Conservation (phyloP, 2,329 filamentous ascomycete genomes). For the Gnomoniopsis sp. region DNA sequence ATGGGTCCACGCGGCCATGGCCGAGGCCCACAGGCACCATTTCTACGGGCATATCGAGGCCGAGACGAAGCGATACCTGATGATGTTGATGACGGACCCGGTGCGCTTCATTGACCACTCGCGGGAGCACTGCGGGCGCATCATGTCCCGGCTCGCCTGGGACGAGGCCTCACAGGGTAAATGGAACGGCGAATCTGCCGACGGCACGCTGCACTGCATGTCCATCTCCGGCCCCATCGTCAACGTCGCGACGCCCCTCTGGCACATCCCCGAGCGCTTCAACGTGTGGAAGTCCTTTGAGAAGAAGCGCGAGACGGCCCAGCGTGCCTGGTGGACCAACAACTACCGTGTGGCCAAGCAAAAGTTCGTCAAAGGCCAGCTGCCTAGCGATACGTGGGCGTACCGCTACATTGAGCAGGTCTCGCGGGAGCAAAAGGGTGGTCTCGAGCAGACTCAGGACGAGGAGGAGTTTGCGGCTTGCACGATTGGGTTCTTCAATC, state of each 20-base stretch:
- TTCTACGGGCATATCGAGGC: slow-evolving; percentile 48
- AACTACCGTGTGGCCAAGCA: slow-evolving; percentile 39
- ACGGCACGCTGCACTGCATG: slow-evolving; percentile 46
- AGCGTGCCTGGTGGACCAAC: slow-evolving; percentile 44
- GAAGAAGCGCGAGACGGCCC: slow-evolving; percentile 37
- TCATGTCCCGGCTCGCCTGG: slow-evolving; percentile 49
- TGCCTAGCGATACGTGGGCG: slow-evolving; percentile 45
- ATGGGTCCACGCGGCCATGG: slow-evolving; percentile 48
- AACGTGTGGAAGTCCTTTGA: slow-evolving; percentile 49
- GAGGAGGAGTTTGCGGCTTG: slow-evolving; percentile 46
- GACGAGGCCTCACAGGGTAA: slow-evolving; percentile 45
- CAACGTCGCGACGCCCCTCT: slow-evolving; percentile 47
- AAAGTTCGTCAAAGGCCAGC: slow-evolving; percentile 35
- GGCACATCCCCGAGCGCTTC: slow-evolving; percentile 38
- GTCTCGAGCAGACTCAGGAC: slow-evolving; percentile 37
- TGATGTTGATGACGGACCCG: slow-evolving; percentile 44
- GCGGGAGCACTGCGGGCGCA: slow-evolving; percentile 46
- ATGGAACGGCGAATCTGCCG: slow-evolving; percentile 43
- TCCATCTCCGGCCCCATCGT: slow-evolving; percentile 49
- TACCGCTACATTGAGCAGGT: slow-evolving; percentile 46
- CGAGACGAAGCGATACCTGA: slow-evolving; percentile 43
- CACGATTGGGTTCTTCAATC: slow-evolving; percentile 49
- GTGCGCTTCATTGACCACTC: slow-evolving; percentile 41
- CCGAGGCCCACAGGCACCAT: slow-evolving; percentile 32
- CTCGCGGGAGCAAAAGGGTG: slow-evolving; percentile 34